Evolutionary conservation across 1,284 basidiomycete species (phyloP).

Genomic region (Cryptococcus jaspeensis): DNA sequence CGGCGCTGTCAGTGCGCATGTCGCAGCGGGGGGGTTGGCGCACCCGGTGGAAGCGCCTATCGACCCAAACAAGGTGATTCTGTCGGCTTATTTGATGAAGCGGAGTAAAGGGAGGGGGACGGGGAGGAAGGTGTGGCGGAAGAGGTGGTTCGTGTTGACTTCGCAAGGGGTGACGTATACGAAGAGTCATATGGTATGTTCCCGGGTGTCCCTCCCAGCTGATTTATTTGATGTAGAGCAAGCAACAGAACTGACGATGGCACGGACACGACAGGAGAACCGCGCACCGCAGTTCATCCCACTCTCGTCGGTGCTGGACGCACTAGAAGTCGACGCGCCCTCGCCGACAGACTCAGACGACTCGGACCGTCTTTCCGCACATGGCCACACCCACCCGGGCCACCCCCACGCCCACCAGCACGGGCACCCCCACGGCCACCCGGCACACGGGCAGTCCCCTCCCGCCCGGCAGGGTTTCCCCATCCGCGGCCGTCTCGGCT

Average conservation of each 20-base stretch:
- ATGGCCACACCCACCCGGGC: constrained; percentile 6
- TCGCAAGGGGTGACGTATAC: constrained; percentile 78
- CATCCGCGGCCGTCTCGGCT: constrained; percentile 12
- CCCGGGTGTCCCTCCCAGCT: neutral
- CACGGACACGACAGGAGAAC: too few species aligned
- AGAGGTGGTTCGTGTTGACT: constrained; percentile 86
- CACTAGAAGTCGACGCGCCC: constrained; percentile 67
- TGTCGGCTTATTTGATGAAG: constrained; percentile 94
- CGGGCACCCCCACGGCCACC: neutral
- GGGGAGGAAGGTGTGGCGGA: constrained; percentile 91
- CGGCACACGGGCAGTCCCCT: constrained; percentile 10
- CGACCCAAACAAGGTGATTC: constrained; percentile 69
- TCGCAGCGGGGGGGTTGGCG: neutral
- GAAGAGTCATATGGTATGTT: constrained; percentile 78
- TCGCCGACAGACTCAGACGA: constrained; percentile 29
- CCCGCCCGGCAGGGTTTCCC: constrained; percentile 8
- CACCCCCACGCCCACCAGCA: constrained; percentile 5
- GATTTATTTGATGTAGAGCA: neutral
- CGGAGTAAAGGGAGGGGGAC: constrained; percentile 73
- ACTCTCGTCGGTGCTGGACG: constrained; percentile 82
- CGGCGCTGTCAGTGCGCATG: neutral
- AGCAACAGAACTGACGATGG: constrained; percentile 5
- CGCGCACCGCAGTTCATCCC: constrained; percentile 84
- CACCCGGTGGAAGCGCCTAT: constrained; percentile 12
- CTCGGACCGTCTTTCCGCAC: constrained; percentile 24